Percentiles rank a stretch among this genome's conserved stretches.
Conservation (phyloP, 306 rosid genomes). For the Sophora flavescens region DNA sequence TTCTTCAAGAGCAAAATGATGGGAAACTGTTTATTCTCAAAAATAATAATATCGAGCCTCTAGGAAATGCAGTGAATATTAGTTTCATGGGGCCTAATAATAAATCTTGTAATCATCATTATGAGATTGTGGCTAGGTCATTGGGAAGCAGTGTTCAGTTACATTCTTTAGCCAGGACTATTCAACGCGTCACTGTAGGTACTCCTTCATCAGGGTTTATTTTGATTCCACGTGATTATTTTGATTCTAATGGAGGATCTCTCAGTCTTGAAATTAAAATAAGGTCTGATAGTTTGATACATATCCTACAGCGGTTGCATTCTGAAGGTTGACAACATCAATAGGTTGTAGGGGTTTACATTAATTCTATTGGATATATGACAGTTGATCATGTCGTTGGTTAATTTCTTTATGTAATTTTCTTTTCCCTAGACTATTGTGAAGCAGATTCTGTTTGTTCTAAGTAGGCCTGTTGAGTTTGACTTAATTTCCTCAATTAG, state of each 20-base stretch:
- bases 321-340: no score
- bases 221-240: slow-evolving; percentile 52
- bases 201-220: slow-evolving; percentile 46
- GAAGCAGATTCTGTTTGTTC: no score
- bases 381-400: no score
- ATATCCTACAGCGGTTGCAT: no score
- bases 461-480: no score
- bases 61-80: slow-evolving; percentile 53
- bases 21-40: slow-evolving; percentile 54
- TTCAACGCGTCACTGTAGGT: not conserved
- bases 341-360: no score
- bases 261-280: no score
- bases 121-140: slow-evolving; percentile 46
- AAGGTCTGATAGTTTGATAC: no score
- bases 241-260: slow-evolving; percentile 17
- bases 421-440: no score
- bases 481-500: no score
- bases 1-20: slow-evolving; percentile 58
- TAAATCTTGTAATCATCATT: slow-evolving; percentile 29
- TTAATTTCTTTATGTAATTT: no score
- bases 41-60: not conserved
- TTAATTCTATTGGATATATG: no score
- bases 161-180: slow-evolving; percentile 43
- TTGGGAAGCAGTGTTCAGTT: slow-evolving; percentile 45
- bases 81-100: slow-evolving; percentile 54